Conservation (phyloP, 805 yeast genomes). For the Yarrowia divulgata region DNA sequence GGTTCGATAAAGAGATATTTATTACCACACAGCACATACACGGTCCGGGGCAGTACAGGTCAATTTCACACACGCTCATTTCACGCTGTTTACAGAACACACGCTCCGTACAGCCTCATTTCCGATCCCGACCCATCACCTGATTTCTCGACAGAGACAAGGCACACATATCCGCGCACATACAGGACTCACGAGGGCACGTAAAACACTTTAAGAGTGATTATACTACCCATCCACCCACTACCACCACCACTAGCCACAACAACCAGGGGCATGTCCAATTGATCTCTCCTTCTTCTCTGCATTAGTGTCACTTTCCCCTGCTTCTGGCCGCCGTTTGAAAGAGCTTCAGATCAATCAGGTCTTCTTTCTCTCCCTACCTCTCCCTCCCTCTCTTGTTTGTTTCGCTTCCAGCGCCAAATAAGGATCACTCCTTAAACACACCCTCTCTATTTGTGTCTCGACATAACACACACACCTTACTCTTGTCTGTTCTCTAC, state of each 20-base stretch:
- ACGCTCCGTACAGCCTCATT: not conserved
- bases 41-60: no score
- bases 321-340: not conserved
- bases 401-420: not conserved
- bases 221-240: no score
- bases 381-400: no score
- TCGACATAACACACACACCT: no score
- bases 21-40: no score
- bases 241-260: not conserved
- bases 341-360: no score
- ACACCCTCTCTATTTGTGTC: not conserved
- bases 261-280: not conserved
- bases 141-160: not conserved
- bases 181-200: not conserved
- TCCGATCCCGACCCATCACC: constrained; percentile 1
- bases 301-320: constrained; percentile 18
- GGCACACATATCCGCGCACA: no score
- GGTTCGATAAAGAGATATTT: no score
- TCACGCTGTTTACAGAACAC: no score
- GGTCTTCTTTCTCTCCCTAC: no score
- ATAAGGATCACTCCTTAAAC: not conserved
- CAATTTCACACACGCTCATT: no score
- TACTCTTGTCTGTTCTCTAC: no score
- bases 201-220: constrained; percentile 1
- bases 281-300: not conserved